Percentiles rank a stretch among this genome's conserved stretches.
Evolutionary conservation across 1,284 basidiomycete species (phyloP).

Genomic region (Naganishia sp.): DNA sequence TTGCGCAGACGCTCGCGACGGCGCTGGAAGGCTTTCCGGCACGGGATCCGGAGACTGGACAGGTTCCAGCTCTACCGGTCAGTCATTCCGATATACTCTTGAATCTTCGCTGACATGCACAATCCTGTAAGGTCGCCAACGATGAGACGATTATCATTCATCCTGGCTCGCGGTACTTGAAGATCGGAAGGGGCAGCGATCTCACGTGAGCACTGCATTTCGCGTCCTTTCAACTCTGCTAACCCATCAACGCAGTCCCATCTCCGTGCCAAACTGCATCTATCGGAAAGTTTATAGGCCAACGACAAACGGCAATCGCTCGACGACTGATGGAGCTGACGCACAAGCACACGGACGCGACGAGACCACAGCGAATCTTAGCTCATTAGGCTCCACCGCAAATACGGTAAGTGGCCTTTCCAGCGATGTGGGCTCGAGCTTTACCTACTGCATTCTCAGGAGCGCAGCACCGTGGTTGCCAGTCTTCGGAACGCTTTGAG

Average conservation of each 20-base stretch:
- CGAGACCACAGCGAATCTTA: not conserved
- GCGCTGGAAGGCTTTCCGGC: constrained; percentile 5
- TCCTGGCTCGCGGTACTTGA: constrained; percentile 81
- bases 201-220: constrained; percentile 18
- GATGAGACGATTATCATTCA: constrained; percentile 72
- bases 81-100: not conserved
- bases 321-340: not conserved
- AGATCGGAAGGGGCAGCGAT: constrained; percentile 89
- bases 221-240: constrained; percentile 31
- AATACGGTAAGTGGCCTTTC: constrained; percentile 1
- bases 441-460: constrained; percentile 33
- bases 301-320: not conserved
- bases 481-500: constrained; percentile 16
- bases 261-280: constrained; percentile 53
- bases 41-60: constrained; percentile 10
- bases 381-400: not conserved
- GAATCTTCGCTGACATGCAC: not conserved
- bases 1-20: constrained; percentile 17
- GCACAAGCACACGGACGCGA: not conserved
- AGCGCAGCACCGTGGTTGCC: constrained; percentile 3
- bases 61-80: constrained; percentile 11
- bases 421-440: constrained; percentile 30
- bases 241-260: constrained; percentile 41
- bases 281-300: constrained; percentile 36
- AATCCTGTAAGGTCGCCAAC: not conserved